Base-by-base conservation (phyloP, 1,284 basidiomycete genomes). In the Trametes pubescens region DNA sequence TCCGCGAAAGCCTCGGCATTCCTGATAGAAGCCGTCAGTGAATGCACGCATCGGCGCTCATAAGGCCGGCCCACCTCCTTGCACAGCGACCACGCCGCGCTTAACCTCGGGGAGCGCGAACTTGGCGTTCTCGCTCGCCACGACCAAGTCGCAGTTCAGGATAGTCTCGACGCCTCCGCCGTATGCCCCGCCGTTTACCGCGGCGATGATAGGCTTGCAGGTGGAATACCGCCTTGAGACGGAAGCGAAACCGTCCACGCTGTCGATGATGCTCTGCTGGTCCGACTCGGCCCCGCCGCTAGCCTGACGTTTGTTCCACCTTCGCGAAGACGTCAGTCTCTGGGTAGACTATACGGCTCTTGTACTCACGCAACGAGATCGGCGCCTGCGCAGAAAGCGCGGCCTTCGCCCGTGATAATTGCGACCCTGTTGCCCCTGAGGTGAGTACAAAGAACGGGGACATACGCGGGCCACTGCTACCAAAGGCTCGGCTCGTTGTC, bases 81-180 rank as follows among this genome's bases (percentile, higher is more conserved):
- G 87, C 11, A 84, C 79, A 10, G 91, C 93, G 24, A 90, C 75
- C 2, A 94, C 93, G 0, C 94, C 94, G 47, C 91, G 83, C 74
- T 88, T 89, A 2, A 94, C 94, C 71, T 96, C 94, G 0, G 93
- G 93, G 38, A 95, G 81, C 3, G 86, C 91, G 65, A 96, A 90
- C 61, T 84, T 86, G 7, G 91, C 89, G 13, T 88, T 83, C 49
- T 88, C 81, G 60, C 82, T 85, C 1, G 93, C 90, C n/a, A 96
- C 78, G 35, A 95, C 91, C 29, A 95, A 74, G 73, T 96, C 94
- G 69, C 92, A 94, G 68, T 95, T 95, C 10, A 95, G 74, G 0
- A 93, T 68, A 55, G 94, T 85, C 74, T 96, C 94, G 47, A 87
- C 82, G 1, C 93, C 94, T 5, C 94, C 94, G 14, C 94, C 94